A percentile compares a stretch with the other conserved stretches of the same genome.
These are phyloP conservation scores for Salix viminalis DNA, from an alignment of 345 rosid species.

Conservation along the genomic window DNA sequence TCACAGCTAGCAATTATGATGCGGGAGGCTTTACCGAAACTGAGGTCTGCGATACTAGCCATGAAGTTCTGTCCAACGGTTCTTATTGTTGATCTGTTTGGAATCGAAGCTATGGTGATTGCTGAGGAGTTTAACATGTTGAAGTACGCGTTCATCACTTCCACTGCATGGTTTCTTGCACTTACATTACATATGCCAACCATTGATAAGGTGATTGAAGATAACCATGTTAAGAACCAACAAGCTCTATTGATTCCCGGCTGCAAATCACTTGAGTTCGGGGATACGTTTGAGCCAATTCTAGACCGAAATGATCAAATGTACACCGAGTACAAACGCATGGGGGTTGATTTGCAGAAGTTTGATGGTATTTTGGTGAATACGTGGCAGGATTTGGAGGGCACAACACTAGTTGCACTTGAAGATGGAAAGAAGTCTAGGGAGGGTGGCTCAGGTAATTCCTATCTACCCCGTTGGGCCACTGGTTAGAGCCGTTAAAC, in stretches of 20 bases:
- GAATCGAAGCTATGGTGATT: constrained; percentile 5
- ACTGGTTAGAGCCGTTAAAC: background rate
- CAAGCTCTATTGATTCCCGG: constrained; percentile 46
- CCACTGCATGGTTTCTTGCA: constrained; percentile 32
- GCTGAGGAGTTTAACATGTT: constrained; percentile 9
- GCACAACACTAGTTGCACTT: constrained; percentile 36
- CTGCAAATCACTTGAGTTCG: constrained; percentile 36
- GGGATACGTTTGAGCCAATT: background rate
- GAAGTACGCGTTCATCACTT: constrained; percentile 5
- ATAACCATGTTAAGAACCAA: constrained; percentile 20
- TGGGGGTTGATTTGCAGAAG: constrained; percentile 31
- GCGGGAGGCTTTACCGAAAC: background rate
- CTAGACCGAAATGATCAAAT: background rate
- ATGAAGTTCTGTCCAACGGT: background rate
- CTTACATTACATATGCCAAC: constrained; percentile 35
- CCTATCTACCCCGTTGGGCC: constrained; percentile 57
- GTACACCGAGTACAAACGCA: no score
- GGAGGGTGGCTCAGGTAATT: constrained; percentile 16
- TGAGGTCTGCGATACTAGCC: background rate
- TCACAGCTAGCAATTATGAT: constrained; percentile 1
- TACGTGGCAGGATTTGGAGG: constrained; percentile 48
- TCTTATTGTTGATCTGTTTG: constrained; percentile 8
- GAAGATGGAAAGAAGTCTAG: constrained; percentile 11
- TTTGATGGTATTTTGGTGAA: constrained; percentile 54
- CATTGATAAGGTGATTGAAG: constrained; percentile 22